Evolutionary conservation across 2,329 filamentous ascomycete genomes (phyloP).

Genomic region (Salinomyces thailandicus): DNA sequence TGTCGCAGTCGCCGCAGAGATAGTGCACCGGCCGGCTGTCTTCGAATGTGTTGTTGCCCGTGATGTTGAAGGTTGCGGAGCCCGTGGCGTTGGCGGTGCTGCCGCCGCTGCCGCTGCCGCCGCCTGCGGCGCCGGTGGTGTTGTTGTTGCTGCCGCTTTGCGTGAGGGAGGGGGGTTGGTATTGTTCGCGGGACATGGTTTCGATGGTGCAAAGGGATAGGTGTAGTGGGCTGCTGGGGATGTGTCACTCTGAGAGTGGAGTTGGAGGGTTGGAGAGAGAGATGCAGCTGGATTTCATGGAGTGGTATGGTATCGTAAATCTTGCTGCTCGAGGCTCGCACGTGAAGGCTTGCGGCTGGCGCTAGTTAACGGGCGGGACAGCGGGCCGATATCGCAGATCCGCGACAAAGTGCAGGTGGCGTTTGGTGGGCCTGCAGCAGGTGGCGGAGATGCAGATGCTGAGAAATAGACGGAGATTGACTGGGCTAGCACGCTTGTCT

Average conservation of each 20-base stretch:
- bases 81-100: constrained; percentile 4
- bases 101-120: constrained; percentile 10
- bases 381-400: constrained; percentile 5
- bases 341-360: neutral
- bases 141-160: constrained; percentile 14
- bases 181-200: constrained; percentile 56
- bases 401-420: neutral
- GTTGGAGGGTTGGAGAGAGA: no score
- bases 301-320: no score
- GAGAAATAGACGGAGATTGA: constrained; percentile 4
- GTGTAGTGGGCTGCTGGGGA: no score
- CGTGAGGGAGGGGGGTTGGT: constrained; percentile 56
- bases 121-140: constrained; percentile 16
- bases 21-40: constrained; percentile 39
- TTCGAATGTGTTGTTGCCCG: constrained; percentile 54
- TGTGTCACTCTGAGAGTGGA: no score
- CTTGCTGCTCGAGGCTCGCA: neutral
- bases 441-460: constrained; percentile 6
- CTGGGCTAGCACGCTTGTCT: neutral
- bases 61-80: constrained; percentile 25
- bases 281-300: no score
- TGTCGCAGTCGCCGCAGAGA: constrained; percentile 72
- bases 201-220: no score
- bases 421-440: no score
- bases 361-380: neutral